These are phyloP conservation scores for Cladorrhinum samala DNA, from an alignment of 495 filamentous ascomycete species.

Conservation along the genomic window DNA sequence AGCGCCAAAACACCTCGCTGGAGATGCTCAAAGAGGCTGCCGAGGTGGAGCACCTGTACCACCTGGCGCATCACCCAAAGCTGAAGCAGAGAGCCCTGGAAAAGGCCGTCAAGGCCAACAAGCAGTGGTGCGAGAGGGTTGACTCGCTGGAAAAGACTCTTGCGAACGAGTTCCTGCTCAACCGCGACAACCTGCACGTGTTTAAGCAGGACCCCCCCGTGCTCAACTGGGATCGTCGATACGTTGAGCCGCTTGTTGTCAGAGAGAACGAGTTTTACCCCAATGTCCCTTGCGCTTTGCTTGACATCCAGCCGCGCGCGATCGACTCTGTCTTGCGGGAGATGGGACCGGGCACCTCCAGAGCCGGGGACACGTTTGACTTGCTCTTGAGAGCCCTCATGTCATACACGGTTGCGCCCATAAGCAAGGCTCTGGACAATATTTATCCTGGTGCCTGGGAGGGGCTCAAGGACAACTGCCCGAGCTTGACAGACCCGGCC, in stretches of 20 bases:
- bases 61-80: background rate
- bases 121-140: slow-evolving; percentile 16
- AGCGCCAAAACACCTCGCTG: slow-evolving; percentile 18
- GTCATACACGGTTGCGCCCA: slow-evolving; percentile 10
- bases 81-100: background rate
- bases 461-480: slow-evolving; percentile 35
- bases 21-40: slow-evolving; percentile 19
- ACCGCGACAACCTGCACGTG: slow-evolving; percentile 43
- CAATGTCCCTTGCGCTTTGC: slow-evolving; percentile 28
- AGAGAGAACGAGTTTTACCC: slow-evolving; percentile 53
- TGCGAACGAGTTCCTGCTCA: slow-evolving; percentile 21
- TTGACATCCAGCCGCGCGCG: slow-evolving; percentile 42
- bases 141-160: slow-evolving; percentile 5
- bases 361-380: slow-evolving; percentile 34
- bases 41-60: slow-evolving; percentile 9
- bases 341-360: slow-evolving; percentile 27
- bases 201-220: slow-evolving; percentile 39
- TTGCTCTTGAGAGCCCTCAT: slow-evolving; percentile 25
- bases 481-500: slow-evolving; percentile 31
- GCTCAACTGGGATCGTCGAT: slow-evolving; percentile 59
- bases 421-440: slow-evolving; percentile 20
- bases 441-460: slow-evolving; percentile 37
- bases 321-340: slow-evolving; percentile 30
- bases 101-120: slow-evolving; percentile 3
- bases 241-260: slow-evolving; percentile 43